Conservation (phyloP, 768 basidiomycete genomes). For the Lactarius vividus region DNA sequence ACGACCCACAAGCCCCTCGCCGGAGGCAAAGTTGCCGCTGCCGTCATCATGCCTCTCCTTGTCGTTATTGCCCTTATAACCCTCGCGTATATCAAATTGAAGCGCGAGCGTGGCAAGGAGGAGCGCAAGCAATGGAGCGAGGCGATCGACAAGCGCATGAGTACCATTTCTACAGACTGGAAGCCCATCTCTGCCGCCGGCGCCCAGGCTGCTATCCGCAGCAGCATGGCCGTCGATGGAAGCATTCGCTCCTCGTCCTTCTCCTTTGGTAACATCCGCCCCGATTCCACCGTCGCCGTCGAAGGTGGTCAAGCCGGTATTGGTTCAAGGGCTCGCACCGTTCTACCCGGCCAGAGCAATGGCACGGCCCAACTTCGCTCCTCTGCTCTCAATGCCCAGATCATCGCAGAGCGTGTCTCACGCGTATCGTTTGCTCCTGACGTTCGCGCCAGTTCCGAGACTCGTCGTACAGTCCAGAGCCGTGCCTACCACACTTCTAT, state of each 20-base stretch:
- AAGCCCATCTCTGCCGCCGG: conserved; percentile 67
- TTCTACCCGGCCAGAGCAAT: conserved; percentile 28
- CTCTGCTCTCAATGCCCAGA: conserved; percentile 48
- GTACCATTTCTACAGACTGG: conserved; percentile 76
- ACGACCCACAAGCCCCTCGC: conserved; percentile 36
- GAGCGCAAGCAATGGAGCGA: conserved; percentile 61
- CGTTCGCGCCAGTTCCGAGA: conserved; percentile 46
- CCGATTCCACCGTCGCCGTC: conserved; percentile 41
- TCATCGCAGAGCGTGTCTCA: conserved; percentile 43
- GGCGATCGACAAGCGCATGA: conserved; percentile 79
- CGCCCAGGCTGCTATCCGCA: conserved; percentile 70
- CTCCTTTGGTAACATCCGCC: conserved; percentile 56
- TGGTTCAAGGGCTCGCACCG: conserved; percentile 35
- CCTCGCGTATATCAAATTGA: conserved; percentile 51
- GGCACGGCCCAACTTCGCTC: conserved; percentile 47
- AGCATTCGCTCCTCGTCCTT: conserved; percentile 48
- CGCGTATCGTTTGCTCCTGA: conserved; percentile 72
- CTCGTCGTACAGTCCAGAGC: conserved; percentile 42
- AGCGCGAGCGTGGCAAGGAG: conserved; percentile 47
- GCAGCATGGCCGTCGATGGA: conserved; percentile 53
- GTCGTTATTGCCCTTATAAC: conserved; percentile 44
- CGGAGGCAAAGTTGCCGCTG: conserved; percentile 64
- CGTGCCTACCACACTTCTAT: conserved; percentile 43
- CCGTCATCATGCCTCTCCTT: conserved; percentile 60
- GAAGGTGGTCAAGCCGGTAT: conserved; percentile 46